Evolutionary conservation across 2,329 filamentous ascomycete genomes (phyloP).

Genomic region (Chaetothyriales sp.): DNA sequence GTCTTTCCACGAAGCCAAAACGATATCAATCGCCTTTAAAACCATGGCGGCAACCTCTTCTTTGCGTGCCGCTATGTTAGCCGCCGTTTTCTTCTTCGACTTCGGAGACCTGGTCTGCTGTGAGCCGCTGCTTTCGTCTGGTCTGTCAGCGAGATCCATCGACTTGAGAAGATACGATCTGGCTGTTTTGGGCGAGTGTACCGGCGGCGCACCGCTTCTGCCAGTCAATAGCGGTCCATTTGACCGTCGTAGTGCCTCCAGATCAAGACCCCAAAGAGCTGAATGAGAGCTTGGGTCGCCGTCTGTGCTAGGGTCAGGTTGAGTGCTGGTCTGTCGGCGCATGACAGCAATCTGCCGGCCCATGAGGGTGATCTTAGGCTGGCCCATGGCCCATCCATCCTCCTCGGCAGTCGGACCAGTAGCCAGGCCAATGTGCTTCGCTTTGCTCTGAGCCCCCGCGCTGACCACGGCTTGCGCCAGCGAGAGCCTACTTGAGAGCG

Average conservation of each 20-base stretch:
- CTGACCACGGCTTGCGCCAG: slow-evolving; percentile 73
- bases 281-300: slow-evolving; percentile 21
- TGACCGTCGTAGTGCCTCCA: slow-evolving; percentile 38
- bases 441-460: slow-evolving; percentile 63
- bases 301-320: slow-evolving; percentile 35
- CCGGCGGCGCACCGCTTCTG: slow-evolving; percentile 43
- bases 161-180: slow-evolving; percentile 41
- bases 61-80: slow-evolving; percentile 45
- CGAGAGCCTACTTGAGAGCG: slow-evolving; percentile 66
- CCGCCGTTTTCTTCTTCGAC: slow-evolving; percentile 33
- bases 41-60: slow-evolving; percentile 55
- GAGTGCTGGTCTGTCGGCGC: slow-evolving; percentile 42
- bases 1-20: slow-evolving; percentile 61
- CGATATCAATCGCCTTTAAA: slow-evolving; percentile 53
- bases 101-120: background rate
- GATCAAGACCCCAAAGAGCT: slow-evolving; percentile 43
- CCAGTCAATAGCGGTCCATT: slow-evolving; percentile 20
- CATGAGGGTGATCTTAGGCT: slow-evolving; percentile 58
- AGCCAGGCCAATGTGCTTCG: slow-evolving; percentile 57
- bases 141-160: slow-evolving; percentile 17
- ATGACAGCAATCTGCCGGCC: slow-evolving; percentile 59
- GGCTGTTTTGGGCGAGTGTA: slow-evolving; percentile 59
- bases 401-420: slow-evolving; percentile 50
- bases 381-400: slow-evolving; percentile 58
- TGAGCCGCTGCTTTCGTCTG: slow-evolving; percentile 6